Evolutionary conservation across 805 yeast genomes (phyloP), one percentile per base, ranked within the genome.

Genomic region (Yamadazyma ubonensis): DNA sequence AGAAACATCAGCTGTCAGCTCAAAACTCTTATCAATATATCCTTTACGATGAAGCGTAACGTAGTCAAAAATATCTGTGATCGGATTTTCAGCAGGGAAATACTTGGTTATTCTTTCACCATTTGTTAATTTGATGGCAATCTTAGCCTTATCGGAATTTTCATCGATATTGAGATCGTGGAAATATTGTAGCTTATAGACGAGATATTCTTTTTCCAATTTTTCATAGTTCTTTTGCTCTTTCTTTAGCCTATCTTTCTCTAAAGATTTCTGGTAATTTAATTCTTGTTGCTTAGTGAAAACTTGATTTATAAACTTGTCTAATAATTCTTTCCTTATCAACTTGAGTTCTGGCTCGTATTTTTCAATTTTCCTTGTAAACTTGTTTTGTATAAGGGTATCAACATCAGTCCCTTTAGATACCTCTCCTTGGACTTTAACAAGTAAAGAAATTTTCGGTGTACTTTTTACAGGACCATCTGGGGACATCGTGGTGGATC

Each of bases 261-360:
- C 73, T 25, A 90, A 65, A 0, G 95, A 81, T 25, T 75, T 75
- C 53, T 82, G 80, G 61, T 81, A 89, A 15, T 93, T 88, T 32
- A 74, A 64, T 53, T 88, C 93, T 59, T 90, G 96, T 51, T 83
- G 82, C 44, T 73, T 72, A 37, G 86, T 72, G 23, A 87, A 65
- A 9, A 71, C 62, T 43, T 81, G 75, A 28, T 81, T 70, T 44
- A 76, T 54, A 29, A 78, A 81, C 33, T 75, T 70, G 36, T 81
- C 81, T 49, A 79, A 77, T 33, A 81, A 71, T 42, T 83, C 90
- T 3, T 74, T 65, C 32, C 90, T 71, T 14, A 90, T 68, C 2
- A 77, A 58, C 14, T 75, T 60, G 41, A 93, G 65, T 25, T 74
- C 75, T 6, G 83, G 85, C 49, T 74, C 80, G 55, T 82, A 80